Evolutionary conservation across 306 rosid species (phyloP), one percentile per base, ranked within the genome.

Genomic region (Quercus parvula): DNA sequence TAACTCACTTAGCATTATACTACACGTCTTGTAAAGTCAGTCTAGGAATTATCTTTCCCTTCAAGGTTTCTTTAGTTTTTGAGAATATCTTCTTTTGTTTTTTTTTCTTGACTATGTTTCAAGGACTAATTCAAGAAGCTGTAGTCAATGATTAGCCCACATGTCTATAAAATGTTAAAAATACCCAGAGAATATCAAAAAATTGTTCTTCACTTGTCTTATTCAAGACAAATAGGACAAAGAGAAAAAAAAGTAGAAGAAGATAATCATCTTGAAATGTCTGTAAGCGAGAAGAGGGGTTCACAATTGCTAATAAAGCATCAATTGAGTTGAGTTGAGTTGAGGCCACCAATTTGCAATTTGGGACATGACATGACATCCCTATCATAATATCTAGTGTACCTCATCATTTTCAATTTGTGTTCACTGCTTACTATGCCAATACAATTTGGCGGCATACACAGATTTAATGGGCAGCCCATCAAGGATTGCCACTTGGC

Each of bases 111-210:
- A 13, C 15, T 0, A 3, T 49, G 15, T 49, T 49, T 49, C 54
- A 12, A 10, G 17, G 15, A 10, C 54, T 49, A 49, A 18, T 12
- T 49, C 61, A 69, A 81, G 76, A 76, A 74, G 77, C 19, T 9
- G 79, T 31, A 75, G 77, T 66, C 13, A 63, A 78, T 75, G 67
- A 82, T 77, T 86, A 82, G 82, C 84, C 91, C 87, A 82, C 87
- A 80, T 71, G 87, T 82, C 71, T 4, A 75, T 0, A 5, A 70
- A 69, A 70, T 25, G 78, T 79, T 66, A 63, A 81, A 82, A 87
- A 80, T 72, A 59, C 78, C 85, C 59, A 67, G 63, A 80, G 88
- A 81, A 82, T 76, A 84, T 70, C 71, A 73, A 74, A 75, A 77
- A 75, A 24, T 58, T 75, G 79, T 76, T 82, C 77, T 69, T 5